A percentile compares a stretch with the other conserved stretches of the same genome.
phyloP scores from a whole-genome alignment of 306 rosid species.

The Cucurbita argyrosperma region DNA sequence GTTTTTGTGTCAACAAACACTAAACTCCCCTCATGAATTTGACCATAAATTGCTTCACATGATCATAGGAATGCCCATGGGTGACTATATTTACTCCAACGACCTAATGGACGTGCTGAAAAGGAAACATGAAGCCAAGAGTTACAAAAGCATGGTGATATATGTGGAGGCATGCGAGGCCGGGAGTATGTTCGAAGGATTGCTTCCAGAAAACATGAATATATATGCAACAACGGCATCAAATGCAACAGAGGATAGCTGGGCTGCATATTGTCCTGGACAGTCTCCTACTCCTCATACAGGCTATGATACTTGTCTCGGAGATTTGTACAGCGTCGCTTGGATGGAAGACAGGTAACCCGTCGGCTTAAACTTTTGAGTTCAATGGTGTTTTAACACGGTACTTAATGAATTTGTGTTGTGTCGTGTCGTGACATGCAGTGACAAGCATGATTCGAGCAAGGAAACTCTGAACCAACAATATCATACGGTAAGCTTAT shows the following conservation, averaged over 20 bases:
- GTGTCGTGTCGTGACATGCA: conserved; percentile 3
- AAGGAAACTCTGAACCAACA: conserved; percentile 36
- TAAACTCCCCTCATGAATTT: neutral
- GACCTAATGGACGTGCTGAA: conserved; percentile 32
- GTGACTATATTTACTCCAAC: neutral
- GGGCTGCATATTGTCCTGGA: conserved; percentile 29
- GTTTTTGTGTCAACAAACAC: neutral
- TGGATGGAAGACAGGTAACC: conserved; percentile 67
- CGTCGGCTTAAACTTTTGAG: neutral
- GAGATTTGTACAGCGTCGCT: conserved; percentile 49
- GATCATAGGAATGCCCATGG: conserved; percentile 27
- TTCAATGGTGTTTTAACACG: neutral
- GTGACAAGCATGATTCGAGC: conserved; percentile 32
- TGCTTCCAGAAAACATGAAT: conserved; percentile 32
- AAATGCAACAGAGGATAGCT: conserved; percentile 35
- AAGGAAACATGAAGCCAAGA: conserved; percentile 31
- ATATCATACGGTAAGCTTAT: conserved; percentile 20
- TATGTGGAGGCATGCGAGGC: conserved; percentile 75
- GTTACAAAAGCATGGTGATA: conserved; percentile 42
- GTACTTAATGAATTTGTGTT: neutral
- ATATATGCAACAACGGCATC: conserved; percentile 57
- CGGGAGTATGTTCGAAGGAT: conserved; percentile 64
- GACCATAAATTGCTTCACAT: neutral
- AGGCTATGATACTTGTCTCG: conserved; percentile 34
- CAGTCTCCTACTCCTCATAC: neutral